Base-by-base conservation (phyloP, 257 asterid species). In the Coffea canephora region DNA sequence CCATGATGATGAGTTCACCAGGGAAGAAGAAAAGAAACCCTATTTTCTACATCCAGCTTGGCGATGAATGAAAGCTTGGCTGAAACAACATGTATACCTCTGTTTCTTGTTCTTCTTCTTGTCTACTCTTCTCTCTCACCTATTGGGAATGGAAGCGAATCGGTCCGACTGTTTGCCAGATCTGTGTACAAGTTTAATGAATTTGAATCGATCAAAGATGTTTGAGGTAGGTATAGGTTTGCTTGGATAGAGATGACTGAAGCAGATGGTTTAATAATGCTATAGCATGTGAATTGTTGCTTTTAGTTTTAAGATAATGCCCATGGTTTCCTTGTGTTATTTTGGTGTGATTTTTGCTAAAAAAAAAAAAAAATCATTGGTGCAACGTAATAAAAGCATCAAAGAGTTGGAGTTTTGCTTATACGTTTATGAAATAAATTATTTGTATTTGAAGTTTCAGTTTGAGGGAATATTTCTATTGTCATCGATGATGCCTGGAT, bases 71-170 rank as follows among this genome's bases (percentile, higher is more conserved):
- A 31, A 67, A 43, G 73, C 31, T 14, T 25, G 46, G 69, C 39
- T 76, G 46, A 62, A 43, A 13, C 23, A 8, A 48, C 52, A 59
- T 75, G 81, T 31, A 2, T 50, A 16, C 49, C 12, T 15, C 23
- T 19, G 54, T 7, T 73, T 69, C 61, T 81, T 78, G 46, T 55
- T 77, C 79, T 86, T 83, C 91, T 88, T 84, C 88, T 77, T 52
- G 59, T 27, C 76, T 77, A 59, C 77, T 81, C 64, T 64, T 64
- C 77, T 34, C 81, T 82, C 69, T 85, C 77, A 71, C 83, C 43
- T 19, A 25, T 19, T 78, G 93, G 97, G 96, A 84, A 89, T 89
- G 62, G 94, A 92, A 92, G 96, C 94, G 36, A 71, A 72, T 74
- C 65, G 97, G 95, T 91, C 97, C 94, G 94, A 88, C 41, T 68